A percentile compares a stretch with the other conserved stretches of the same genome.
These are phyloP conservation scores for Penicillium herquei DNA, from an alignment of 495 filamentous ascomycete species.

Conservation along the genomic window DNA sequence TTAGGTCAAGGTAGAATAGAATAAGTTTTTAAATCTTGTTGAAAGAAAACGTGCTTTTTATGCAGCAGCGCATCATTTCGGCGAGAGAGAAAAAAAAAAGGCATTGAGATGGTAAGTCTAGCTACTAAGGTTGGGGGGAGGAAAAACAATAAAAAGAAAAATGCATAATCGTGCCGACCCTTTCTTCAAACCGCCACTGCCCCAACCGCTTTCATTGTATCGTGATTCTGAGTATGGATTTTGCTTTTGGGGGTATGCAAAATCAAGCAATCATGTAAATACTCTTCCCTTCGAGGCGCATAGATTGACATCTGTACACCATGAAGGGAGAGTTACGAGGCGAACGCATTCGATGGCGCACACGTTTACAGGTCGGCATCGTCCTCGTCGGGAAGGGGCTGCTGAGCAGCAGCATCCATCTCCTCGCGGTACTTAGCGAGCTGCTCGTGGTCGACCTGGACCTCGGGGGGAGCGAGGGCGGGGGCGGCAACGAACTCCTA, in stretches of 20 bases:
- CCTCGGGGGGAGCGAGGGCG: slow-evolving; percentile 91
- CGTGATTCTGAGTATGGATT: slow-evolving; percentile 33
- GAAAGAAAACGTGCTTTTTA: slow-evolving; percentile 26
- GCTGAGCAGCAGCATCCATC: slow-evolving; percentile 76
- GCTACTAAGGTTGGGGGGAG: slow-evolving; percentile 38
- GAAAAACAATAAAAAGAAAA: slow-evolving; percentile 32
- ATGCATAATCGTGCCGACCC: slow-evolving; percentile 43
- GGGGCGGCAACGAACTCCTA: slow-evolving; percentile 97
- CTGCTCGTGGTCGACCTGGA: slow-evolving; percentile 77
- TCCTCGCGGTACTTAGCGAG: slow-evolving; percentile 81
- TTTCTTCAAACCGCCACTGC: slow-evolving; percentile 37
- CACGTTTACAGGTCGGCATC: slow-evolving; percentile 68
- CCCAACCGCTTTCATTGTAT: slow-evolving; percentile 45
- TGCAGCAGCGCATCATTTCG: slow-evolving; percentile 17
- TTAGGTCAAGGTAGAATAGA: not conserved
- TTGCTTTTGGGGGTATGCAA: slow-evolving; percentile 19
- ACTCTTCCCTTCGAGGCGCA: slow-evolving; percentile 9
- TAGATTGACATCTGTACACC: slow-evolving; percentile 4
- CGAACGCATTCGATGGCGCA: slow-evolving; percentile 10
- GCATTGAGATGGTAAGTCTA: slow-evolving; percentile 44
- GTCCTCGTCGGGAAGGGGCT: slow-evolving; percentile 95
- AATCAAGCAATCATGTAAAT: slow-evolving; percentile 19
- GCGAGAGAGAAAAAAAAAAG: slow-evolving; percentile 22
- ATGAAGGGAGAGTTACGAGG: slow-evolving; percentile 5
- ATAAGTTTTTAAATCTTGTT: slow-evolving; percentile 9